These are phyloP conservation scores for Xylaria scruposa DNA, from an alignment of 495 filamentous ascomycete genomes.

Conservation along the genomic window DNA sequence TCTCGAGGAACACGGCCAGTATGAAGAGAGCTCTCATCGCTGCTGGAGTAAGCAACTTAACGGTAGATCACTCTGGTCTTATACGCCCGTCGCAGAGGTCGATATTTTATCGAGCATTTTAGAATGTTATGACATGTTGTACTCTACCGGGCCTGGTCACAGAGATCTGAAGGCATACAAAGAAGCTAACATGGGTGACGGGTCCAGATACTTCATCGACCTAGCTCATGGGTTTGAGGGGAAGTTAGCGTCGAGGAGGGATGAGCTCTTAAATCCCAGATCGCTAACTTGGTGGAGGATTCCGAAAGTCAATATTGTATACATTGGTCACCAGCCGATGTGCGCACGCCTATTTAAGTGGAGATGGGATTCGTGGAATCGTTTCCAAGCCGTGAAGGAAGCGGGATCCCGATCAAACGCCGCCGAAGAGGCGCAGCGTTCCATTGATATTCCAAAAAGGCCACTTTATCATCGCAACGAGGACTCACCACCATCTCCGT, in stretches of 20 bases:
- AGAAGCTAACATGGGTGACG: constrained; percentile 8
- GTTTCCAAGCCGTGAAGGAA: neutral
- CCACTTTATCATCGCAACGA: neutral
- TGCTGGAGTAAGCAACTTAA: neutral
- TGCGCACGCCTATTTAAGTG: neutral
- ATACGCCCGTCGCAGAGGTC: neutral
- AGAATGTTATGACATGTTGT: too few relatives aligned
- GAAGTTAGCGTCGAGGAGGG: neutral
- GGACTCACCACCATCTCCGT: constrained; percentile 2
- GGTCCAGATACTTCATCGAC: neutral
- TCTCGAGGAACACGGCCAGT: neutral
- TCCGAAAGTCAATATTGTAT: constrained; percentile 5
- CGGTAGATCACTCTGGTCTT: neutral
- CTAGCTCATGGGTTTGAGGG: neutral
- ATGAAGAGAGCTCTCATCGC: too few relatives aligned
- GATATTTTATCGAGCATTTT: neutral
- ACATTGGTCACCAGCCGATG: constrained; percentile 1
- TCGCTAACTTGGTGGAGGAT: neutral
- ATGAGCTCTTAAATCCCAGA: neutral
- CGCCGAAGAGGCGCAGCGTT: constrained; percentile 3
- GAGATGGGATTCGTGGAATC: constrained; percentile 4
- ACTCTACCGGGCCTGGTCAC: neutral
- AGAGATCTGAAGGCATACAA: constrained; percentile 3
- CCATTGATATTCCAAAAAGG: constrained; percentile 1
- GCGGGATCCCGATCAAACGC: neutral